phyloP scores from a whole-genome alignment of 768 basidiomycete genomes.

The Lactarius hatsudake region DNA sequence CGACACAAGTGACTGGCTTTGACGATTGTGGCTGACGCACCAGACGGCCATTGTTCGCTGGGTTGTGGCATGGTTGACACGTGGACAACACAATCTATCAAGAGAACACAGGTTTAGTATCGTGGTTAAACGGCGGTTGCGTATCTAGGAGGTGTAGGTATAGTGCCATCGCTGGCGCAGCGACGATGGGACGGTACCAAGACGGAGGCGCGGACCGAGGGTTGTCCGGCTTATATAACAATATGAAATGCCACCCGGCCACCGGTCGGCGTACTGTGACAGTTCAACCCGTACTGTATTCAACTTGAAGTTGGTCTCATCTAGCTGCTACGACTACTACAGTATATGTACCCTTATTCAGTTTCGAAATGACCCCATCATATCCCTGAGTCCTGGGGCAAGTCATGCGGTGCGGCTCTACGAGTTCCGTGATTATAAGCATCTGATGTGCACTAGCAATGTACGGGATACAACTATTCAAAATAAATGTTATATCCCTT shows the following conservation, averaged over 20 bases:
- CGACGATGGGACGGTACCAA: too few relatives aligned
- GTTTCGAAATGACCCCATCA: constrained; percentile 44
- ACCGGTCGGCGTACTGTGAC: too few relatives aligned
- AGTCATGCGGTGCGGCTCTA: too few relatives aligned
- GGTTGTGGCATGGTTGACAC: not conserved
- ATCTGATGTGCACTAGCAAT: too few relatives aligned
- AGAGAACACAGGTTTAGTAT: not conserved
- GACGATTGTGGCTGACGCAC: not conserved
- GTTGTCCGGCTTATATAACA: constrained; percentile 35
- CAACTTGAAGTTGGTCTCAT: constrained; percentile 11
- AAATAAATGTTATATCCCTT: too few relatives aligned
- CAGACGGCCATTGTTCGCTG: not conserved
- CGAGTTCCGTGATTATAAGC: too few relatives aligned
- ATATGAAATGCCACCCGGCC: too few relatives aligned
- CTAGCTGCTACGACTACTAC: too few relatives aligned
- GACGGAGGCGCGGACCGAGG: too few relatives aligned
- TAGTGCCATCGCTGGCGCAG: not conserved
- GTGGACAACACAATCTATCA: not conserved
- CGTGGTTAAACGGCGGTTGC: not conserved
- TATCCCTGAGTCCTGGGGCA: constrained; percentile 52
- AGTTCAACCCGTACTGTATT: too few relatives aligned
- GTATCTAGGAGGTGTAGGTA: not conserved
- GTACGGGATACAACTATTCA: too few relatives aligned
- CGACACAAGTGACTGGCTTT: not conserved
- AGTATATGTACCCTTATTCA: constrained; percentile 42